phyloP scores from a whole-genome alignment of 179 eudicot genomes.

The Spinacia oleracea region DNA sequence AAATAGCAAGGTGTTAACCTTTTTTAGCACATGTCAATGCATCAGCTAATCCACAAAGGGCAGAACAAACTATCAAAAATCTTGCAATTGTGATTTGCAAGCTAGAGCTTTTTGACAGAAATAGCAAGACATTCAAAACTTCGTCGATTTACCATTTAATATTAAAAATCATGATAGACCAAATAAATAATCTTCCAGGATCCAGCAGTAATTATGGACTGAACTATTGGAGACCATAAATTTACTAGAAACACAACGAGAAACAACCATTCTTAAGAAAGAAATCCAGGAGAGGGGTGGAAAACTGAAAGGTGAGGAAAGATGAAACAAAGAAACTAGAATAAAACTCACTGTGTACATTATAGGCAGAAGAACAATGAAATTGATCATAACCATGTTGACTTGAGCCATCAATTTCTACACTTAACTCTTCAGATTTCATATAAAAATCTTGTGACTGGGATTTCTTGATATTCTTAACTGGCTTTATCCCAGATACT shows the following conservation, averaged over 20 bases:
- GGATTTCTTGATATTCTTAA: slow-evolving; percentile 24
- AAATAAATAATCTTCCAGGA: neutral
- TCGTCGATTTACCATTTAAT: neutral
- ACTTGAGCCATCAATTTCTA: slow-evolving; percentile 29
- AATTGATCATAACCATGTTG: slow-evolving; percentile 35
- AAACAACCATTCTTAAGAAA: neutral
- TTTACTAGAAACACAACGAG: neutral
- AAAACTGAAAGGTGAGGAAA: neutral
- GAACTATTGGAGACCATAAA: neutral
- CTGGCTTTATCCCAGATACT: slow-evolving; percentile 31
- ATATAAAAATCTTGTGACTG: slow-evolving; percentile 37
- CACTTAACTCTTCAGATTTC: slow-evolving; percentile 43
- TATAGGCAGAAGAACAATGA: slow-evolving; percentile 43
- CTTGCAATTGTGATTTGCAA: no score
- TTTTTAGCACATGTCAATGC: no score
- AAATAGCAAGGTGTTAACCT: no score
- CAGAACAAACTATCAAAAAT: no score
- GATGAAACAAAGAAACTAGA: slow-evolving; percentile 2
- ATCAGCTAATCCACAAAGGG: no score
- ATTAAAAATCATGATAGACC: neutral
- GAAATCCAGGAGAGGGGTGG: neutral
- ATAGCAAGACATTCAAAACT: neutral
- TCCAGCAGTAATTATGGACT: neutral
- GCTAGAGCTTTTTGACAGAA: neutral
- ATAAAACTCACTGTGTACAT: slow-evolving; percentile 51